Evolutionary conservation across 2,329 filamentous ascomycete genomes (phyloP), one percentile per base, ranked within the genome.

Genomic region (Phialophora macrospora): DNA sequence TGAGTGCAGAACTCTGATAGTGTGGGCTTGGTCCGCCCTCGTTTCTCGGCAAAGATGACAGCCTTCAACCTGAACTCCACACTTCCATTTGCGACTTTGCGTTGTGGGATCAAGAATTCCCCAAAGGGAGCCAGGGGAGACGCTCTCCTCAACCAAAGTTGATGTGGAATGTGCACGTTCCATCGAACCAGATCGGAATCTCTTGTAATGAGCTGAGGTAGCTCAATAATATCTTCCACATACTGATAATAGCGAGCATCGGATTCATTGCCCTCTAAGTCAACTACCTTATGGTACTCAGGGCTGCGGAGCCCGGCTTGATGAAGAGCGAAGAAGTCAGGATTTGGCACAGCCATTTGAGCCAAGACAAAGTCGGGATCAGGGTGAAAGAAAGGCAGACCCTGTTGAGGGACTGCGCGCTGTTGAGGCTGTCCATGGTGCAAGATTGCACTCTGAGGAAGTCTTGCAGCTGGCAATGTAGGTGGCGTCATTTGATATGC

Each of bases 51-150:
- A 26, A 55, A 14, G 24, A 46, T 17, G 38, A 89, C 85, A 73
- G 90, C 90, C 9, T 91, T 88, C 24, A 96, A 73, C 17, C 92
- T 89, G 73, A 89, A 88, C 41, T 87, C 83, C 4, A 85, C 76
- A 57, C 85, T 87, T 4, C 85, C 85, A 65, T 86, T 79, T 20
- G 75, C 78, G 72, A 79, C 81, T 28, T 56, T 68, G 62, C 75
- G 71, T 24, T 55, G 46, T 44, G n/a, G 46, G 11, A 66, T 56
- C 5, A 75, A 74, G 49, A 75, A 68, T 2, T 78, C 41, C 65
- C 58, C 20, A 56, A 44, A 70, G 62, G 60, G 32, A 24, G 49
- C 32, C 20, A 59, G 46, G 14, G 26, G 59, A 1, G 58, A 28
- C 3, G 63, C 48, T 38, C 66, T 70, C 20, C 52, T 57, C 22